Evolutionary conservation across 495 filamentous ascomycete genomes (phyloP).

Genomic region (Aspergillus cavernicola): DNA sequence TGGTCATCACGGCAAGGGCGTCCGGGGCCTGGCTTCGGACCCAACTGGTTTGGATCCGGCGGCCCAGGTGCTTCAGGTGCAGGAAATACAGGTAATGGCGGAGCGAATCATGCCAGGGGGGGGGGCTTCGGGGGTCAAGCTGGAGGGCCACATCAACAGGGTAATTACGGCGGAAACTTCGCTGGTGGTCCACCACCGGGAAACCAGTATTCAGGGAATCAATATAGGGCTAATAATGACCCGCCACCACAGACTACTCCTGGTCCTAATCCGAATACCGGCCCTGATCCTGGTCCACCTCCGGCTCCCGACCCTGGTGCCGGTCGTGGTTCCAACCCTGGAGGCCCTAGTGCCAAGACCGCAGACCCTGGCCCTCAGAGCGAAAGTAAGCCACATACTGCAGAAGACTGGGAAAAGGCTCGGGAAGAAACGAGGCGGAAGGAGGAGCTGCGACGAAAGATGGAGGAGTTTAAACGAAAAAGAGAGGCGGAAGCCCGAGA

Average conservation of each 20-base stretch:
- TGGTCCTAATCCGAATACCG: conserved; percentile 11
- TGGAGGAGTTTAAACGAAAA: conserved; percentile 62
- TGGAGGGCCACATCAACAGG: conserved; percentile 18
- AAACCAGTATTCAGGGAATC: conserved; percentile 37
- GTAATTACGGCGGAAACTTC: conserved; percentile 21
- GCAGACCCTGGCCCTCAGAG: conserved; percentile 14
- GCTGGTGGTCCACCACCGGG: conserved; percentile 28
- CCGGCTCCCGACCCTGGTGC: conserved; percentile 1
- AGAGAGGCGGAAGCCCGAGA: conserved; percentile 41
- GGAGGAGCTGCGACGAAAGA: conserved; percentile 52
- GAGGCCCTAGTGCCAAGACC: conserved; percentile 1
- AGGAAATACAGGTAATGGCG: conserved; percentile 3
- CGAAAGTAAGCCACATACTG: conserved; percentile 15
- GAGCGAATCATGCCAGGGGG: conserved; percentile 15
- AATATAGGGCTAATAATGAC: conserved; percentile 23
- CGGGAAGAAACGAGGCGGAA: conserved; percentile 62
- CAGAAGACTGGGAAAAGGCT: conserved; percentile 39
- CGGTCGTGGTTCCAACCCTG: neutral
- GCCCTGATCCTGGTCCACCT: conserved; percentile 1
- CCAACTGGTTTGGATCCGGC: conserved; percentile 26
- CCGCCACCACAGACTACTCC: conserved; percentile 13
- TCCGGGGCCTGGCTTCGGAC: conserved; percentile 3
- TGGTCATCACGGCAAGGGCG: conserved; percentile 11
- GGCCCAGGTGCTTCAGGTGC: conserved; percentile 17
- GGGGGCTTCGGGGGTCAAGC: conserved; percentile 7